Evolutionary conservation across 139 green algal genomes (phyloP).

Genomic region (Desmodesmus armatus): DNA sequence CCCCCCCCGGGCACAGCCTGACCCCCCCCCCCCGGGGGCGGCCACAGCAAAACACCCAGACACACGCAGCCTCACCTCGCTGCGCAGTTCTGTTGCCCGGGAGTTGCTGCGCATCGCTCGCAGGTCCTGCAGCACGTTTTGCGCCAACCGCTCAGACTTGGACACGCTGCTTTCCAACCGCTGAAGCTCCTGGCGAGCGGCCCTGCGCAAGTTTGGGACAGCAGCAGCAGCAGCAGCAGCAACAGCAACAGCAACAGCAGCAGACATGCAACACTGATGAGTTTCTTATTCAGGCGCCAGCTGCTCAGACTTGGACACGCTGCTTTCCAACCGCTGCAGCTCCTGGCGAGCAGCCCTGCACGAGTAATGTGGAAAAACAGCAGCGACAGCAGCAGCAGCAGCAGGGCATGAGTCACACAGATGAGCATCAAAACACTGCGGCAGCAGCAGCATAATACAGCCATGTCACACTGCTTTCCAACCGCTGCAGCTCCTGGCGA

Average conservation of each 20-base stretch:
- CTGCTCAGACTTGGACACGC: neutral
- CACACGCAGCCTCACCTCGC: conserved; percentile 18
- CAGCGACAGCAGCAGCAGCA: conserved; percentile 8
- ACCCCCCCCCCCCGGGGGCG: too few species aligned
- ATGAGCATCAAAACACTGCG: neutral
- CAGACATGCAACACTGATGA: neutral
- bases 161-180: conserved; percentile 42
- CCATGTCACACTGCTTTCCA: neutral
- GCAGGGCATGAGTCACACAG: neutral
- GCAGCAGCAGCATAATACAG: neutral
- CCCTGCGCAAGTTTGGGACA: conserved; percentile 16
- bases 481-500: neutral
- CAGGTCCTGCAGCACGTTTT: conserved; percentile 49
- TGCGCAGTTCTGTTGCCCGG: conserved; percentile 44
- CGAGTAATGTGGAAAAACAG: neutral
- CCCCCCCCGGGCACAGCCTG: too few species aligned
- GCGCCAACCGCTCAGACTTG: conserved; percentile 50
- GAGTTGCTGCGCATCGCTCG: conserved; percentile 42
- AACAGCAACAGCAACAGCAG: neutral
- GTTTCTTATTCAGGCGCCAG: neutral
- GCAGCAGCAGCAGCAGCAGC: neutral
- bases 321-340: neutral
- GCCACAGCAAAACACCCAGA: too few species aligned
- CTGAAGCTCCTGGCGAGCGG: conserved; percentile 55
- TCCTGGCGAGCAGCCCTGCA: neutral